Evolutionary conservation across 345 rosid genomes (phyloP), one percentile per base, ranked within the genome.

Genomic region (Aurinia saxatilis): DNA sequence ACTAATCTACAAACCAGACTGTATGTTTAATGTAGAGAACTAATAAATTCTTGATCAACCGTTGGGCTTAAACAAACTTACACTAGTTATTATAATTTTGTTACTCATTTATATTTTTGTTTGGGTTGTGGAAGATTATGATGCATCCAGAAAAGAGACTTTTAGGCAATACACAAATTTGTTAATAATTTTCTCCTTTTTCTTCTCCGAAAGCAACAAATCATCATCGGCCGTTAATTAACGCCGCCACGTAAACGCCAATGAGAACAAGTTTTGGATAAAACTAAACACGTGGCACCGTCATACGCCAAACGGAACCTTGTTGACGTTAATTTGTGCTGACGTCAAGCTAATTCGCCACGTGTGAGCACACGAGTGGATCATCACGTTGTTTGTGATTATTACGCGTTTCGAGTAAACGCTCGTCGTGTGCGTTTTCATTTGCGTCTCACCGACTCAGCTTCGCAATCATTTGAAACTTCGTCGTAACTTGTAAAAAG

Each of bases 161-260:
- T 66, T 47, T n/a, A 47, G 29, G 71, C 63, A n/a, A n/a, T n/a
- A n/a, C n/a, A n/a, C 71, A 48, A 56, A 56, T 39, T 27, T 27
- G 31, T 27, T 29, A 40, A 37, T 50, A 10, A 1, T 30, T 21
- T 57, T 37, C n/a, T 34, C 50, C 18, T 30, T 9, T 18, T 68
- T 51, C 60, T 60, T 42, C 41, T 60, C 61, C 54, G 67, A 44
- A 70, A 70, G 68, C 58, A 70, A 69, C 67, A 62, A 50, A 39
- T n/a, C n/a, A 53, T 12, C 8, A 50, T 29, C 39, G 41, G 57
- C 63, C 68, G 68, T 69, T 53, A 37, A 37, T 38, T 52, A 46
- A 70, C 63, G 58, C 50, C 63, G 63, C 68, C 67, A 69, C 73
- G 63, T 61, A 69, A 62, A 6, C 63, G 52, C 30, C 33, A 47